Conservation (phyloP, 345 rosid genomes). For the Turnera subulata region DNA sequence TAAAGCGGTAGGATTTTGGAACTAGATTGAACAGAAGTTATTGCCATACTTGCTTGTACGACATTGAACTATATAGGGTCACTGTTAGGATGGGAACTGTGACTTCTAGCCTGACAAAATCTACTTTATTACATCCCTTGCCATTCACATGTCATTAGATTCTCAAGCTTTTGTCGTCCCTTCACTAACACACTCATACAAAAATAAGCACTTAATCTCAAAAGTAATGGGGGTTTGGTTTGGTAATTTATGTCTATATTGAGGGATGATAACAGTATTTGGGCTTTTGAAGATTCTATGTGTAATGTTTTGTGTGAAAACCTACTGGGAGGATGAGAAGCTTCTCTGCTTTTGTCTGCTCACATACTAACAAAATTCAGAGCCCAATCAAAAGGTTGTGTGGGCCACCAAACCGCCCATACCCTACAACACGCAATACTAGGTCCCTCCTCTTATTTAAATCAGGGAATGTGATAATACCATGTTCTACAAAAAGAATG, state of each 20-base stretch:
- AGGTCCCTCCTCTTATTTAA: constrained; percentile 6
- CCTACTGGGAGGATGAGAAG: constrained; percentile 42
- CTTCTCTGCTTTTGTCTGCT: constrained; percentile 56
- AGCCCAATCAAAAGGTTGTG: constrained; percentile 25
- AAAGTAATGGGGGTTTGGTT: constrained; percentile 3
- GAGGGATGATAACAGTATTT: constrained; percentile 6
- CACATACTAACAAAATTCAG: constrained; percentile 37
- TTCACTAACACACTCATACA: constrained; percentile 12
- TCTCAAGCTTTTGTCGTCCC: constrained; percentile 11
- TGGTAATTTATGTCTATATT: constrained; percentile 7
- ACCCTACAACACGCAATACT: constrained; percentile 37
- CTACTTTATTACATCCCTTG: constrained; percentile 21
- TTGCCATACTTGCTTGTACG: constrained; percentile 19
- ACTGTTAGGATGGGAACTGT: constrained; percentile 10
- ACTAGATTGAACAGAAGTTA: constrained; percentile 5
- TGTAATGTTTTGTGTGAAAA: constrained; percentile 40
- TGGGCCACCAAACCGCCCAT: constrained; percentile 36
- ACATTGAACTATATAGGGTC: constrained; percentile 34
- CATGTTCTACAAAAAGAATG: too few relatives aligned
- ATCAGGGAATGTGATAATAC: constrained; percentile 1
- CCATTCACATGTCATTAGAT: constrained; percentile 30
- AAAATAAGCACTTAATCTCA: too few relatives aligned
- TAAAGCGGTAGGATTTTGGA: constrained; percentile 12
- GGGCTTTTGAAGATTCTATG: constrained; percentile 51
- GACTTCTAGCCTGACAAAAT: constrained; percentile 1